Conservation (phyloP, 768 basidiomycete genomes). For the Boletus edulis region DNA sequence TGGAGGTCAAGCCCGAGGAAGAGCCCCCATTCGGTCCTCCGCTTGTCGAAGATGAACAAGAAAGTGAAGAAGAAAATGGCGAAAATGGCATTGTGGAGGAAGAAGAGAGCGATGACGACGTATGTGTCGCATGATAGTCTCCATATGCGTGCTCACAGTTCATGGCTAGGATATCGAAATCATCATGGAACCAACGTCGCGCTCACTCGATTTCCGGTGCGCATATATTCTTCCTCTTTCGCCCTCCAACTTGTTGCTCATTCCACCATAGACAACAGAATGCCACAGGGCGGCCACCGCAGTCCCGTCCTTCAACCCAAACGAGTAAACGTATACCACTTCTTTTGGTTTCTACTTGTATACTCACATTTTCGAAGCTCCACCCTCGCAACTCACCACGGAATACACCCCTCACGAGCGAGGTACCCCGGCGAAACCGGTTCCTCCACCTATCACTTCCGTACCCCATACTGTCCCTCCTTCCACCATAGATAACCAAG, state of each 20-base stretch:
- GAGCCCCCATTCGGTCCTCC: conserved; percentile 31
- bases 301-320: conserved; percentile 32
- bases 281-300: conserved; percentile 29
- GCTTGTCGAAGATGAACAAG: conserved; percentile 21
- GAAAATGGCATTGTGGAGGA: conserved; percentile 42
- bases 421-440: conserved; percentile 41
- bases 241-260: background rate
- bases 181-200: conserved; percentile 77
- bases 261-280: conserved; percentile 33
- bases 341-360: background rate
- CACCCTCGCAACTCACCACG: conserved; percentile 66
- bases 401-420: conserved; percentile 78
- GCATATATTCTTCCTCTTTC: conserved; percentile 10
- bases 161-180: conserved; percentile 76
- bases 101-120: conserved; percentile 48
- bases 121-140: conserved; percentile 24
- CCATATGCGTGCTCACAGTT: conserved; percentile 2
- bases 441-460: conserved; percentile 15
- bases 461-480: conserved; percentile 21
- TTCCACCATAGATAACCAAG: conserved; percentile 22
- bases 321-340: conserved; percentile 28
- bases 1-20: conserved; percentile 46
- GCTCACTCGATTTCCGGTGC: conserved; percentile 75
- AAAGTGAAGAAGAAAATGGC: conserved; percentile 19
- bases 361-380: conserved; percentile 21